These are phyloP conservation scores for Alternaria sp. DNA, from an alignment of 2,329 filamentous ascomycete species.

Conservation along the genomic window DNA sequence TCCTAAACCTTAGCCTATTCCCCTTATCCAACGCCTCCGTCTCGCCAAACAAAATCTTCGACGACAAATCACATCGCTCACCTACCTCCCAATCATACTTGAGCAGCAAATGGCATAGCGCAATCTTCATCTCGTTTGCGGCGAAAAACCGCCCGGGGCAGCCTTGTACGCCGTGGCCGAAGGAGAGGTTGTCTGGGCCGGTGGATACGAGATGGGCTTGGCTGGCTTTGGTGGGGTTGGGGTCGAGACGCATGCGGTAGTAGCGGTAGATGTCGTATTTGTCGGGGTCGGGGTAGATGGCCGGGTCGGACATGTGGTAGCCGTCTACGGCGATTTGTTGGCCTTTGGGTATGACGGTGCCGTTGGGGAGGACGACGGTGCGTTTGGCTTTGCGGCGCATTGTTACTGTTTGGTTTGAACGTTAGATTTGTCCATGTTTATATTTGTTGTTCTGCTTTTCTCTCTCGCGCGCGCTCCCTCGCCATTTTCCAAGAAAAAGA, in stretches of 20 bases:
- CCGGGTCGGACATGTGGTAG: neutral
- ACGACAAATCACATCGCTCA: too few species aligned
- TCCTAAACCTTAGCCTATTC: neutral
- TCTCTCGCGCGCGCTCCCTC: rapidly evolving
- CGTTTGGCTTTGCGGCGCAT: neutral
- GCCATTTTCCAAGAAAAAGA: rapidly evolving
- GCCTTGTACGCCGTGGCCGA: constrained; percentile 20
- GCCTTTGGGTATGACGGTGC: neutral
- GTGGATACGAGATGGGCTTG: neutral
- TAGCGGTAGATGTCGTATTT: constrained; percentile 5
- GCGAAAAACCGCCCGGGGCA: constrained; percentile 36
- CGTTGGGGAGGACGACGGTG: neutral
- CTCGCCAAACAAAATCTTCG: neutral
- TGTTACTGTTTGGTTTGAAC: neutral
- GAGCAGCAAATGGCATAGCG: constrained; percentile 22
- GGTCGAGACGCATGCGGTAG: neutral
- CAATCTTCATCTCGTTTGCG: constrained; percentile 28
- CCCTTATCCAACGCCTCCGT: neutral
- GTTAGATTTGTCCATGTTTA: too few species aligned
- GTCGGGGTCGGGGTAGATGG: neutral
- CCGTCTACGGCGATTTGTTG: neutral
- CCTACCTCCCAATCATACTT: constrained; percentile 21
- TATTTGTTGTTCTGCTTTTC: too few species aligned
- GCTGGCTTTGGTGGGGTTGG: neutral
- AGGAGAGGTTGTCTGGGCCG: constrained; percentile 15